These are phyloP conservation scores for Magnusiomyces paraingens DNA, from an alignment of 1,139 yeast genomes.

Conservation along the genomic window DNA sequence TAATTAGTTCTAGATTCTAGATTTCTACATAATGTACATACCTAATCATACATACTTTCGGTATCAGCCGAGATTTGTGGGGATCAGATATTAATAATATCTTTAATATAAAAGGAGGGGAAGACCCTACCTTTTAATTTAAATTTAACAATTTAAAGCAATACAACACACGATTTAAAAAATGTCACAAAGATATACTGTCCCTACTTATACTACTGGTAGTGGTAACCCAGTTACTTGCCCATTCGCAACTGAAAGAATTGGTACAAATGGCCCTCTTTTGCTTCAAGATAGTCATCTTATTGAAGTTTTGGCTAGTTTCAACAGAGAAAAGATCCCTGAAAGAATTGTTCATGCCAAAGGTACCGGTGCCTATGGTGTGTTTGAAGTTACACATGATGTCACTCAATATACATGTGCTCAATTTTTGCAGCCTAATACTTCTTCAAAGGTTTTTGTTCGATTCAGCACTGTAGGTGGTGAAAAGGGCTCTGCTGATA, in stretches of 20 bases:
- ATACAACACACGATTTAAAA: too few relatives aligned
- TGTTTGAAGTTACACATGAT: constrained; percentile 76
- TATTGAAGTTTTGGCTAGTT: constrained; percentile 72
- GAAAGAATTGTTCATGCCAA: constrained; percentile 89
- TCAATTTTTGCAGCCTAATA: constrained; percentile 48
- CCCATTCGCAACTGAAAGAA: constrained; percentile 68
- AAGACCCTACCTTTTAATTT: too few relatives aligned
- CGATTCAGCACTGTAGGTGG: constrained; percentile 91
- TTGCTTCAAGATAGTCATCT: constrained; percentile 73
- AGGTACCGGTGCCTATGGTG: constrained; percentile 83
- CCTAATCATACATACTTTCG: too few relatives aligned
- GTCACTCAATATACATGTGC: constrained; percentile 68
- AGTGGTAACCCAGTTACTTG: constrained; percentile 63
- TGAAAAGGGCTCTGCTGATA: constrained; percentile 75
- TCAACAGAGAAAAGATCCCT: constrained; percentile 82
- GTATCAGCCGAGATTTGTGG: too few relatives aligned
- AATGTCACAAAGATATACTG: too few relatives aligned
- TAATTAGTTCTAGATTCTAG: too few relatives aligned
- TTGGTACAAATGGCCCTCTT: constrained; percentile 70
- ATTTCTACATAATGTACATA: too few relatives aligned
- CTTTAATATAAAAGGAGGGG: too few relatives aligned
- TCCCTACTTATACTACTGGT: constrained; percentile 51
- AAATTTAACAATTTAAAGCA: too few relatives aligned
- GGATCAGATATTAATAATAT: too few relatives aligned
- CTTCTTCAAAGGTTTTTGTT: constrained; percentile 44